These are phyloP conservation scores for Globisporangium heterothallicum DNA, from an alignment of 352 stramenopile species.

Conservation along the genomic window DNA sequence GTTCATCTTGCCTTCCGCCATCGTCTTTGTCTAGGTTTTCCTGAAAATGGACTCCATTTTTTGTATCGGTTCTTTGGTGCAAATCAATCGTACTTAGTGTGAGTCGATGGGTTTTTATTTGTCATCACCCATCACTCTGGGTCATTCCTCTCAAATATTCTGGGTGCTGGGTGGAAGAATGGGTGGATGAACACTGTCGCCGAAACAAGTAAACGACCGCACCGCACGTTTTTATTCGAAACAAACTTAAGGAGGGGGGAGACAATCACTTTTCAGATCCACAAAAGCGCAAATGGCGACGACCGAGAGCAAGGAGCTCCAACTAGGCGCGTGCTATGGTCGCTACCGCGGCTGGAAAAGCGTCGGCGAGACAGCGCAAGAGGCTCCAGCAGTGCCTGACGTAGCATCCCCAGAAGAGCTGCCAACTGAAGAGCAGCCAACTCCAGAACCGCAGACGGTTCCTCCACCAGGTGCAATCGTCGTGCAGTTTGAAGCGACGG, in stretches of 20 bases:
- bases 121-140: neutral
- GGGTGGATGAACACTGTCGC: neutral
- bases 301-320: slow-evolving; percentile 26
- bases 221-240: neutral
- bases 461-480: slow-evolving; percentile 25
- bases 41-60: neutral
- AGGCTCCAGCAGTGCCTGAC: neutral
- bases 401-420: slow-evolving; percentile 11
- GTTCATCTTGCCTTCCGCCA: slow-evolving; percentile 81
- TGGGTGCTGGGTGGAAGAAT: neutral
- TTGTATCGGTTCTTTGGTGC: slow-evolving; percentile 5
- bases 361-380: slow-evolving; percentile 6
- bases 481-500: slow-evolving; percentile 61
- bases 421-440: neutral
- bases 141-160: neutral
- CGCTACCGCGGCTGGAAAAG: slow-evolving; percentile 49
- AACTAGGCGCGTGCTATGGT: slow-evolving; percentile 45
- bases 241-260: no score
- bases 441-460: neutral
- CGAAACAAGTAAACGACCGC: slow-evolving; percentile 7
- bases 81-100: slow-evolving; percentile 6
- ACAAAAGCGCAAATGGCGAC: slow-evolving; percentile 1
- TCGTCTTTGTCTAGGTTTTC: slow-evolving; percentile 15
- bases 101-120: no score
- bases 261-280: neutral